Conservation (phyloP, 2,329 filamentous ascomycete genomes). For the Clonostachys chloroleuca region DNA sequence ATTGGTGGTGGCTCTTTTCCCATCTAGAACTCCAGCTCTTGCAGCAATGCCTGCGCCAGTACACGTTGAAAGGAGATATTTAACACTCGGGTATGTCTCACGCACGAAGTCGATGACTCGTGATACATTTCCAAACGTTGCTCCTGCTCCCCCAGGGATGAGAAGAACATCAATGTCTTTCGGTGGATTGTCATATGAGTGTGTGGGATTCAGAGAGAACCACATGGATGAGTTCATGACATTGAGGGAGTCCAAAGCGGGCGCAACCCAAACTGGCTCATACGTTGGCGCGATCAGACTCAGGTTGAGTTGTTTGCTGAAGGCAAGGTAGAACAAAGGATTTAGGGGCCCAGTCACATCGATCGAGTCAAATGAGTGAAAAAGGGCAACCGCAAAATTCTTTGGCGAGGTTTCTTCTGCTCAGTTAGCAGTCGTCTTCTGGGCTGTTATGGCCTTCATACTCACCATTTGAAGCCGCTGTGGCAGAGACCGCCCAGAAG, state of each 20-base stretch:
- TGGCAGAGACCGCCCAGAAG: too few species aligned
- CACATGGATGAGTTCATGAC: constrained; percentile 11
- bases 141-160: constrained; percentile 24
- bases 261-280: constrained; percentile 25
- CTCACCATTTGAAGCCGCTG: too few species aligned
- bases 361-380: constrained; percentile 5
- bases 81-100: constrained; percentile 41
- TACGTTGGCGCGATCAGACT: constrained; percentile 28
- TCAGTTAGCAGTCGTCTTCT: too few species aligned
- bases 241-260: constrained; percentile 22
- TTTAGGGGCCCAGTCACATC: constrained; percentile 38
- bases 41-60: constrained; percentile 57
- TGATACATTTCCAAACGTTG: constrained; percentile 10
- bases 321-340: constrained; percentile 30
- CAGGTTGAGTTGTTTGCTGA: constrained; percentile 23
- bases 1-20: constrained; percentile 60
- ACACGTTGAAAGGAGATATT: constrained; percentile 57
- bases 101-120: constrained; percentile 20
- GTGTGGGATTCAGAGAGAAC: constrained; percentile 22
- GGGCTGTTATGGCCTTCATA: too few species aligned
- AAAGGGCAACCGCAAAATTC: too few species aligned
- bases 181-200: constrained; percentile 25
- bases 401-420: too few species aligned
- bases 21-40: constrained; percentile 52
- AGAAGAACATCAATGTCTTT: constrained; percentile 28